A percentile compares a stretch with the other conserved stretches of the same genome.
Evolutionary conservation across 305 asterid genomes (phyloP).

Genomic region (Striga hermonthica): DNA sequence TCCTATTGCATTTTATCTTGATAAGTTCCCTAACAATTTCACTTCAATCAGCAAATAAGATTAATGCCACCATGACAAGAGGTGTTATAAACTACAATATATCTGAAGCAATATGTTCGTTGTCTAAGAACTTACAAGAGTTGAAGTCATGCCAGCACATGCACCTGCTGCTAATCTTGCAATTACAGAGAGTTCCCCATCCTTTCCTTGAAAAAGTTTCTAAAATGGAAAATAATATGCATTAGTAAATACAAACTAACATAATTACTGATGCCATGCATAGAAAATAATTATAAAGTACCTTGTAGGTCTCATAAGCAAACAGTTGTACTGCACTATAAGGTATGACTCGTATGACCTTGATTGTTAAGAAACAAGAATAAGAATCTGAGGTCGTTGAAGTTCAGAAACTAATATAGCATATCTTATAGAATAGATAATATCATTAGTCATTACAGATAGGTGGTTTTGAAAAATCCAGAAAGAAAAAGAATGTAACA

Average conservation of each 20-base stretch:
- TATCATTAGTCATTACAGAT: slow-evolving; percentile 1
- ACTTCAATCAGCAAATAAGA: background rate
- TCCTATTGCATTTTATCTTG: slow-evolving; percentile 10
- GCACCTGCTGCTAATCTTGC: slow-evolving; percentile 96
- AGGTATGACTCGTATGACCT: slow-evolving; percentile 79
- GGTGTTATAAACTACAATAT: background rate
- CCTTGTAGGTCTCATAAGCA: slow-evolving; percentile 82
- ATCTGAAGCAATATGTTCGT: slow-evolving; percentile 6
- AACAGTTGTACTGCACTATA: slow-evolving; percentile 74
- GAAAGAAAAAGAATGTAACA: slow-evolving; percentile 20
- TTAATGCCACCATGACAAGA: background rate
- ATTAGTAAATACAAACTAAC: slow-evolving; percentile 3
- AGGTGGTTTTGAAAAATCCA: slow-evolving; percentile 7
- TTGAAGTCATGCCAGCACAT: slow-evolving; percentile 98
- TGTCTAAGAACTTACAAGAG: slow-evolving; percentile 62
- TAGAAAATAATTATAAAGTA: slow-evolving; percentile 28
- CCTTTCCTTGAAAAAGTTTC: slow-evolving; percentile 59
- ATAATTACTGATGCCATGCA: slow-evolving; percentile 14
- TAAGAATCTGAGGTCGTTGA: slow-evolving; percentile 1
- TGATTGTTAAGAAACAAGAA: slow-evolving; percentile 27
- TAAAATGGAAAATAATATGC: slow-evolving; percentile 29
- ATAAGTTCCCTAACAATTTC: background rate
- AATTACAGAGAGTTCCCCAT: slow-evolving; percentile 67
- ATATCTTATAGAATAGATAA: background rate
- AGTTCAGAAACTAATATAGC: slow-evolving; percentile 2